A percentile compares a stretch with the other conserved stretches of the same genome.
Conservation (phyloP, 306 rosid genomes). For the Cicer chorassanicum region DNA sequence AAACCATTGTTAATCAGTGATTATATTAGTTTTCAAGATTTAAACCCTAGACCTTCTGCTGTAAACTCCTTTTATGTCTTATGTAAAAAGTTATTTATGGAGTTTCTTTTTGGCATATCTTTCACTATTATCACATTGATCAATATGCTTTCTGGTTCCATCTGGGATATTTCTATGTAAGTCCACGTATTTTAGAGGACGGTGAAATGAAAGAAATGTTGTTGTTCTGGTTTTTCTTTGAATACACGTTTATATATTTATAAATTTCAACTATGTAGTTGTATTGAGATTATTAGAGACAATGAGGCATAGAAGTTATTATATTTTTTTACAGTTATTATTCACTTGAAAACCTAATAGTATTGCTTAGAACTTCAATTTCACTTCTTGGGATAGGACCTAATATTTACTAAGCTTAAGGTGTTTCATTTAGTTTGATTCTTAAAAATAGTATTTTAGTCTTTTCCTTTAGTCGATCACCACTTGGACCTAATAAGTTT, state of each 20-base stretch:
- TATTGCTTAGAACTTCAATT: constrained; percentile 16
- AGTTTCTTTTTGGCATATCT: background rate
- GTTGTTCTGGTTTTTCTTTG: background rate
- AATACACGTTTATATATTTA: constrained; percentile 22
- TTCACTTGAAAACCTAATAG: constrained; percentile 6
- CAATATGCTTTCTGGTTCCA: background rate
- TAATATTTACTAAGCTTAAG: background rate
- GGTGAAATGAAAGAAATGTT: background rate
- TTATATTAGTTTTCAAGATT: no score
- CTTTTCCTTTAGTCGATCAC: background rate
- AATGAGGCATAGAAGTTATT: constrained; percentile 12
- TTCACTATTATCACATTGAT: constrained; percentile 14
- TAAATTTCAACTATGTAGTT: background rate
- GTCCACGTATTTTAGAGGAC: background rate
- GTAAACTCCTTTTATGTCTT: background rate
- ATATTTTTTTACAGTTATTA: background rate
- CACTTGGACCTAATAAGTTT: background rate
- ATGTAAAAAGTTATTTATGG: background rate
- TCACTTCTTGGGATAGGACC: no score
- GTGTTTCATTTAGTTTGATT: constrained; percentile 12
- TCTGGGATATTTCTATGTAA: constrained; percentile 6
- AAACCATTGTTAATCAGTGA: no score
- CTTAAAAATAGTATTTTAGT: constrained; percentile 7
- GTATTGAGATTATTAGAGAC: constrained; percentile 8
- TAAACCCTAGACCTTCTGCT: no score